A percentile compares a stretch with the other conserved stretches of the same genome.
phyloP scores from a whole-genome alignment of 2,329 filamentous ascomycete genomes.

The Aspergillus sergii region DNA sequence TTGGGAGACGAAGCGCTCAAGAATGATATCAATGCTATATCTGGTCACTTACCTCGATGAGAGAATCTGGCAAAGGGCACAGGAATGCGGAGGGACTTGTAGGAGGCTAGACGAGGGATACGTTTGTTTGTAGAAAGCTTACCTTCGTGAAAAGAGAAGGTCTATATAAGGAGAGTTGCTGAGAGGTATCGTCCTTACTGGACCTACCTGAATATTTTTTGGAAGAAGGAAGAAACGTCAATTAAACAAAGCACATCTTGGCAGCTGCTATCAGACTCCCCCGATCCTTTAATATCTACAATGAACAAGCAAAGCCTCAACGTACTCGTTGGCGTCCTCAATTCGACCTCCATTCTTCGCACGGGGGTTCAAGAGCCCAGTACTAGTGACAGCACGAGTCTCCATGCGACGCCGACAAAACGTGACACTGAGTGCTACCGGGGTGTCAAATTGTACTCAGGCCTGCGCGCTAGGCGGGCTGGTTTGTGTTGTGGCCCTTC shows the following conservation, averaged over 20 bases:
- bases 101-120: not conserved
- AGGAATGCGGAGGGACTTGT: not conserved
- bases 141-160: not conserved
- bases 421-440: not conserved
- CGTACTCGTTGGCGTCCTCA: not conserved
- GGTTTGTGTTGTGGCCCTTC: constrained; percentile 28
- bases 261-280: not conserved
- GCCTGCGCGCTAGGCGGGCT: constrained; percentile 29
- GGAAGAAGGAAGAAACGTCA: too few species aligned
- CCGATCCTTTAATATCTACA: not conserved
- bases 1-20: not conserved
- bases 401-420: not conserved
- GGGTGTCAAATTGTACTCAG: constrained; percentile 18
- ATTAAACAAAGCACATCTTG: not conserved
- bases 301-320: not conserved
- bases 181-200: not conserved
- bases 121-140: not conserved
- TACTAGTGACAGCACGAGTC: not conserved
- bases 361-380: not conserved
- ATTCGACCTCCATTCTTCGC: not conserved
- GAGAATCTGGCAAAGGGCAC: not conserved
- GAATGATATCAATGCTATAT: not conserved
- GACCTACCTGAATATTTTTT: not conserved
- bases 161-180: not conserved
- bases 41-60: not conserved